Evolutionary conservation across 768 basidiomycete species (phyloP), one percentile per base, ranked within the genome.

Genomic region (Boletus rex-veris): DNA sequence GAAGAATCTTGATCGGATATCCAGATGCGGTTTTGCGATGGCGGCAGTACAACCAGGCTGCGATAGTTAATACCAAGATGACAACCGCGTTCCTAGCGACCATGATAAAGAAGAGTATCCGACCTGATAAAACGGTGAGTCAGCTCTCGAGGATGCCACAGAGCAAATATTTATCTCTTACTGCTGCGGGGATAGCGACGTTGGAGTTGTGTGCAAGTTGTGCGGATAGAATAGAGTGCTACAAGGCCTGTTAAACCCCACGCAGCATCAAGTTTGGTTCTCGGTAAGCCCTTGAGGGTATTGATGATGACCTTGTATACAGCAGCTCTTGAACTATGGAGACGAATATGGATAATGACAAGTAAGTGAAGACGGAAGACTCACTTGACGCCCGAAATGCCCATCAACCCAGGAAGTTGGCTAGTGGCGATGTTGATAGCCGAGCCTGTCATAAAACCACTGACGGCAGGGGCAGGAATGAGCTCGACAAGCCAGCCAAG

Each of bases 401-500:
- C 97, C 77, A 99, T 83, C 41, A 99, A 70, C 0, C 86, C 88
- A 3, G 96, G 93, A 5, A 97, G 79, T 73, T 99, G 96, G 31
- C 92, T 84, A 18, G 84, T 78, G 14, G 85, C 86, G 62, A 98
- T 98, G 68, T 77, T 94, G 73, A 98, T 84, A 30, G 96, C 96
- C 16, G 90, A 94, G 18, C 96, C 96, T 0, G 96, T 98, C 94
- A 99, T 97, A 75, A 96, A 91, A 19, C 88, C 88, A 61, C 85
- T 88, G 55, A 92, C 86, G 3, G 90, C 90, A 3, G 89, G 88
- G 7, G 82, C 79, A 18, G 91, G 89, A 57, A 95, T 98, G 69
- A 98, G 93, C 66, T 98, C 95, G 47, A 98, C 87, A 30, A 98
- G 73, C 92, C 93, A 96, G 0, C 97, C 97, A 7, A 98, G 62